Percentiles rank a stretch among this genome's conserved stretches.
Conservation (phyloP, 1,284 basidiomycete species). For the Papiliotrema nemorosa region DNA sequence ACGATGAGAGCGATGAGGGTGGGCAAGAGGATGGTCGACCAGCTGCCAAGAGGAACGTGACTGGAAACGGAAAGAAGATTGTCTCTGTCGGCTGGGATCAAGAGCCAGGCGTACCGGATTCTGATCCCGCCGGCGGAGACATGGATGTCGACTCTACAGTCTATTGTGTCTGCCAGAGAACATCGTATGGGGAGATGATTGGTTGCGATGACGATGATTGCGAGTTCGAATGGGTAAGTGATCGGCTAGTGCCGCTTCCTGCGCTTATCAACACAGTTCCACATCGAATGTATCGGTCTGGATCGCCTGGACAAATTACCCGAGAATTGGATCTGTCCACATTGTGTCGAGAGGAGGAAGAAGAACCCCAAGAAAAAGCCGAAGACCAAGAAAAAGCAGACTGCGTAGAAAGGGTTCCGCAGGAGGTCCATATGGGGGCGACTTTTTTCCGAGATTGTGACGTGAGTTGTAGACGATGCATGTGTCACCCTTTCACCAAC, state of each 20-base stretch:
- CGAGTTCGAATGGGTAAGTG: slow-evolving; percentile 87
- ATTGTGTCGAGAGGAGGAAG: slow-evolving; percentile 38
- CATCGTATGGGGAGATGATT: slow-evolving; percentile 85
- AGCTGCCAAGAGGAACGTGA: slow-evolving; percentile 9
- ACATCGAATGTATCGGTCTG: slow-evolving; percentile 73
- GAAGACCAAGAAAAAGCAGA: slow-evolving; percentile 21
- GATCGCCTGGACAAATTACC: slow-evolving; percentile 66
- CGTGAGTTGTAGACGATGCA: not conserved
- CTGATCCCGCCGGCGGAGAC: slow-evolving; percentile 2
- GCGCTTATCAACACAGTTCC: slow-evolving; percentile 60
- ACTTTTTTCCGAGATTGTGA: not conserved
- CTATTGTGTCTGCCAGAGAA: slow-evolving; percentile 76
- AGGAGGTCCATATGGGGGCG: not conserved
- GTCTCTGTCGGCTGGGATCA: not conserved
- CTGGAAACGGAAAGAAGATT: not conserved
- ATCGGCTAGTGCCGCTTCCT: not conserved
- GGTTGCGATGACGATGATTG: slow-evolving; percentile 87
- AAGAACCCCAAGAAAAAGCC: slow-evolving; percentile 30
- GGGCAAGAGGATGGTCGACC: slow-evolving; percentile 20
- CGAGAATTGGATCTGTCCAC: slow-evolving; percentile 75
- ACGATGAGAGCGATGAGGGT: slow-evolving; percentile 30
- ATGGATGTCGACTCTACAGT: slow-evolving; percentile 61
- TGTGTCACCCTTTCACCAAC: too few species aligned
- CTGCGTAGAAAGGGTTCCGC: not conserved
- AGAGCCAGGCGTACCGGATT: slow-evolving; percentile 1